Base-by-base conservation (phyloP, 2,329 filamentous ascomycete genomes). In the Arthrocladium fulminans region DNA sequence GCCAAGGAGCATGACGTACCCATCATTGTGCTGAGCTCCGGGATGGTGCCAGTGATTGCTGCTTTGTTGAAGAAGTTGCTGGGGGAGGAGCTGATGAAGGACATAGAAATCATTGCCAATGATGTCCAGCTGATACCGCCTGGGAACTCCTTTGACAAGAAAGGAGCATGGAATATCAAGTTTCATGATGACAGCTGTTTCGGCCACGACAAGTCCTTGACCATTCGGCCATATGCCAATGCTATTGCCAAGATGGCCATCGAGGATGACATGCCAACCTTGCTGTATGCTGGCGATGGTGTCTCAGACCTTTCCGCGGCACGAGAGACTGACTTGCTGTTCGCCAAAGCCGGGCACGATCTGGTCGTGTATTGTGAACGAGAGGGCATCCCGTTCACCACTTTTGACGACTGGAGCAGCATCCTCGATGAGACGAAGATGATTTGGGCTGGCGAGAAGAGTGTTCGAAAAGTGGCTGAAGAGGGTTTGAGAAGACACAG, bases 241-340 rank as follows among this genome's bases (percentile, higher is more conserved):
- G 57, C 60, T 25, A 60, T 63, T 49, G 67, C 66, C 22, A 65
- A 80, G 22, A 73, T 94, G 37, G 81, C 86, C 0, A 24, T 34
- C 17, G 73, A 73, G 12, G 65, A 73, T 25, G 68, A 84, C 60
- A 77, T 88, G 35, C 92, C 92, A 2, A 82, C 80, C 32, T 79
- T 97, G 70, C 88, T 97, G 66, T 98, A 98, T 61, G 90, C 92
- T 25, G 92, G 92, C 50, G 90, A 97, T 60, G 90, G 90, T 42
- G 88, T 96, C 3, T 94, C 86, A 2, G 90, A 97, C 64, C 73
- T 97, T 45, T 94, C 86, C 22, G 92, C 90, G 7, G 90, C 92
- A 2, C 81, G 84, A 59, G 89, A 97, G 73, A 95, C 89, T 2
- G 88, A 97, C 65, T 70, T 97, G 47, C 74, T 97, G 29, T 97